Evolutionary conservation across 495 filamentous ascomycete genomes (phyloP).

Genomic region (Annulohypoxylon bovei): DNA sequence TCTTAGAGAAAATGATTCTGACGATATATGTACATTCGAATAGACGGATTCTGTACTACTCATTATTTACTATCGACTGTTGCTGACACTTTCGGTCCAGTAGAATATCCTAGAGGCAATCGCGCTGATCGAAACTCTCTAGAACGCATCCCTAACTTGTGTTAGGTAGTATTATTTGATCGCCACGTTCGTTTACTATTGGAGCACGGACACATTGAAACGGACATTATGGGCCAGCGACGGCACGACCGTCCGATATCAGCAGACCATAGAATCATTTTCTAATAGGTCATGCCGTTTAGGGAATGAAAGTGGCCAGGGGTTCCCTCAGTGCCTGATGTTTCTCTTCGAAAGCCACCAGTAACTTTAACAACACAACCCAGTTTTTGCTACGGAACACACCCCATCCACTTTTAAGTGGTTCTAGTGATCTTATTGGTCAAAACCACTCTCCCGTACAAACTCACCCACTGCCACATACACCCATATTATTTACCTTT

Average conservation of each 20-base stretch:
- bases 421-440: no score
- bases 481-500: no score
- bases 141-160: neutral
- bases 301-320: constrained; percentile 7
- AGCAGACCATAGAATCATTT: constrained; percentile 35
- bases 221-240: constrained; percentile 13
- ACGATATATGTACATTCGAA: neutral
- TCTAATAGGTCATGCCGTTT: neutral
- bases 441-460: no score
- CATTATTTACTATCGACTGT: neutral
- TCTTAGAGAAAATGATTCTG: neutral
- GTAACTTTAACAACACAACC: no score
- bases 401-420: no score
- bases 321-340: neutral
- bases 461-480: no score
- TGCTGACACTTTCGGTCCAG: neutral
- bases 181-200: constrained; percentile 16
- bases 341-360: neutral
- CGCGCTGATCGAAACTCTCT: neutral
- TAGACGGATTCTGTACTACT: neutral
- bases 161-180: constrained; percentile 11
- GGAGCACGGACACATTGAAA: constrained; percentile 31
- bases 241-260: constrained; percentile 30
- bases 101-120: neutral
- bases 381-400: no score